Conservation (phyloP, 2,329 filamentous ascomycete genomes). For the Colletotrichum liriopes region DNA sequence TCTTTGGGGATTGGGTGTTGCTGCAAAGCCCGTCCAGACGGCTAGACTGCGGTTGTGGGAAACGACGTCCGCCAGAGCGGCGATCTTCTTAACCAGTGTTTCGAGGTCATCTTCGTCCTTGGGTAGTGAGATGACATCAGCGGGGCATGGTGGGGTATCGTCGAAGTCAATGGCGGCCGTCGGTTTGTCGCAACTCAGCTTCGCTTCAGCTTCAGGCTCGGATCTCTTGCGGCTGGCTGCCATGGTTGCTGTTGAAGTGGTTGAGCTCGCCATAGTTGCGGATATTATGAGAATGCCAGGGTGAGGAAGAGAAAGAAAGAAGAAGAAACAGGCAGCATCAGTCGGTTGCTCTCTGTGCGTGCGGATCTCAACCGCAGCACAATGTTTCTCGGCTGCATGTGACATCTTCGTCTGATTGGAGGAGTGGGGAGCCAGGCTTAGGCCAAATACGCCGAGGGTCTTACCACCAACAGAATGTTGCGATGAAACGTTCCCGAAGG, state of each 20-base stretch:
- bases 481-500: slow-evolving; percentile 17
- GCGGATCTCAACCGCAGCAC: background rate
- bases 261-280: background rate
- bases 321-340: background rate
- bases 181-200: background rate
- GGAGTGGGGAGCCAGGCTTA: too few relatives aligned
- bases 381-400: background rate
- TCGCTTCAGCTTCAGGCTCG: background rate
- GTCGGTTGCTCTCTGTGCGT: background rate
- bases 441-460: slow-evolving; percentile 1
- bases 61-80: slow-evolving; percentile 7
- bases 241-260: background rate
- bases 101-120: background rate
- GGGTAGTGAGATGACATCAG: slow-evolving; percentile 1
- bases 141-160: background rate
- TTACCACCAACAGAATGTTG: background rate
- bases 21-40: slow-evolving; percentile 15
- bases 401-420: slow-evolving; percentile 5
- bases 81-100: background rate
- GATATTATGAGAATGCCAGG: background rate
- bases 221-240: slow-evolving; percentile 2
- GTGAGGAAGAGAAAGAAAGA: background rate
- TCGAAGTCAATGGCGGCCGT: background rate
- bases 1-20: slow-evolving; percentile 3
- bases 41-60: slow-evolving; percentile 8